These are phyloP conservation scores for Boletus rubropictus DNA, from an alignment of 768 basidiomycete species.

Conservation along the genomic window DNA sequence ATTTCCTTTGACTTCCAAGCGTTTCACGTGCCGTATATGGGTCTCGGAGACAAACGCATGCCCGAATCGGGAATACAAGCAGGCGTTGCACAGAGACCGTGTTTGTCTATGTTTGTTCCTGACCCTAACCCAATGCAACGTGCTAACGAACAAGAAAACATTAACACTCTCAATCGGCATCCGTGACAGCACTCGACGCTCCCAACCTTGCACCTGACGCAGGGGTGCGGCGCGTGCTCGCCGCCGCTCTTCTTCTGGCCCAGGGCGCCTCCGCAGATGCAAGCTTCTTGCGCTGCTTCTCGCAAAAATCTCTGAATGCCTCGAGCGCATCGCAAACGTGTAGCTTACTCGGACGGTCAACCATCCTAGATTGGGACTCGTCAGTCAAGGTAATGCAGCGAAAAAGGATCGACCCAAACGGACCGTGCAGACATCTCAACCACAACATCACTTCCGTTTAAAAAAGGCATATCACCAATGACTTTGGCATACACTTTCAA, in stretches of 20 bases:
- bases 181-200: conserved; percentile 20
- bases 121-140: not conserved
- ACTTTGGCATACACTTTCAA: conserved; percentile 40
- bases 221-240: not conserved
- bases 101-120: conserved; percentile 7
- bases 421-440: conserved; percentile 54
- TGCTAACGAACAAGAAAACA: not conserved
- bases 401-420: conserved; percentile 3
- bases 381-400: not conserved
- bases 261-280: conserved; percentile 8
- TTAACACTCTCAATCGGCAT: conserved; percentile 26
- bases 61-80: conserved; percentile 30
- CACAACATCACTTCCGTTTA: conserved; percentile 45
- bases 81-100: conserved; percentile 4
- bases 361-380: conserved; percentile 33
- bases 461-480: conserved; percentile 51
- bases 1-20: too few species aligned
- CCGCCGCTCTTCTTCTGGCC: not conserved
- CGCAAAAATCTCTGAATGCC: conserved; percentile 43
- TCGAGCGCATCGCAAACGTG: conserved; percentile 50
- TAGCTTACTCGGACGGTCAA: conserved; percentile 49
- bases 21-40: too few species aligned
- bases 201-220: conserved; percentile 11
- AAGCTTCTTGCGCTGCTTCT: conserved; percentile 41
- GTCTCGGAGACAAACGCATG: conserved; percentile 16